These are phyloP conservation scores for Schoenoplectus triqueter DNA, from an alignment of 202 grass and related monocot genomes.

Conservation along the genomic window DNA sequence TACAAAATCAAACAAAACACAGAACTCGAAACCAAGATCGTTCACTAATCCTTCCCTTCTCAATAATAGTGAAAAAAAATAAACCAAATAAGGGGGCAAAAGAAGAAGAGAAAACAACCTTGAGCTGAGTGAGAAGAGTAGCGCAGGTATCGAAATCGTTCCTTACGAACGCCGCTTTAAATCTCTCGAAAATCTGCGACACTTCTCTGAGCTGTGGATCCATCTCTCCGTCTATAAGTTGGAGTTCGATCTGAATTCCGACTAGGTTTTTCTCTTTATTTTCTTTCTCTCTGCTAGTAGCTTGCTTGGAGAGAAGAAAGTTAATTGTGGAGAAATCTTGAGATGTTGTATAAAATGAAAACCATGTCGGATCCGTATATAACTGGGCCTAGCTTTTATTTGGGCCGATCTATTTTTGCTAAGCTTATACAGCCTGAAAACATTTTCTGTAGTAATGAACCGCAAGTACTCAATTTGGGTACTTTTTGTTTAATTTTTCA, in stretches of 20 bases:
- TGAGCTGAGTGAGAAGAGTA: constrained; percentile 41
- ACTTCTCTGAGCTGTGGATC: constrained; percentile 55
- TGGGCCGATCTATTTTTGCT: too few relatives aligned
- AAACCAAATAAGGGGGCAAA: background rate
- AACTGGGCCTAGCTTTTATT: too few relatives aligned
- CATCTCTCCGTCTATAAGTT: constrained; percentile 37
- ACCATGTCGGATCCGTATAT: too few relatives aligned
- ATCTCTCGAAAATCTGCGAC: constrained; percentile 44
- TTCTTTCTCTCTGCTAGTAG: background rate
- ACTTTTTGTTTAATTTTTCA: too few relatives aligned
- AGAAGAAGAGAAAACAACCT: constrained; percentile 2
- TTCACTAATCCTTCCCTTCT: background rate
- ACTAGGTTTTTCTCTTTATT: constrained; percentile 27
- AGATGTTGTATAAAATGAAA: too few relatives aligned
- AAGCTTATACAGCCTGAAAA: too few relatives aligned
- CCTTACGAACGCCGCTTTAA: constrained; percentile 47
- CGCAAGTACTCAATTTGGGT: too few relatives aligned
- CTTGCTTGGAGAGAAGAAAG: constrained; percentile 35
- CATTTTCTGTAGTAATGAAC: too few relatives aligned
- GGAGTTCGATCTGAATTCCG: background rate
- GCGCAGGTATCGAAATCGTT: constrained; percentile 53
- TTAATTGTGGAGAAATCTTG: background rate
- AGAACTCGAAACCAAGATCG: background rate
- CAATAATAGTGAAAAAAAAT: background rate
- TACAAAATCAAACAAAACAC: background rate